A percentile compares a stretch with the other conserved stretches of the same genome.
These are phyloP conservation scores for Coniochaeta ligniaria DNA, from an alignment of 2,329 filamentous ascomycete genomes.

Conservation along the genomic window DNA sequence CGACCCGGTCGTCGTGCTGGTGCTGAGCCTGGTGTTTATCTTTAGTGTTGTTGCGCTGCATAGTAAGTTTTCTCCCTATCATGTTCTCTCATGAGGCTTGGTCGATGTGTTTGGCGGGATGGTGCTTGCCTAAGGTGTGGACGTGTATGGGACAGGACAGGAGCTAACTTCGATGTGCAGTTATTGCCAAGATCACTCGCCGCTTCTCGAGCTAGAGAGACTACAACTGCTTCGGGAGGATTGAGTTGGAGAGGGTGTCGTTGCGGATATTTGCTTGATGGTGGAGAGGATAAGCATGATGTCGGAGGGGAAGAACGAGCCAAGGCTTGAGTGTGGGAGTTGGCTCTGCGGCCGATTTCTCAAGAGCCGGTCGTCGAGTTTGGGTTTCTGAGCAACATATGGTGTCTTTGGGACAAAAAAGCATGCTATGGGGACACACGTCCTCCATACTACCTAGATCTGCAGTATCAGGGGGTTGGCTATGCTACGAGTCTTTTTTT, in stretches of 20 bases:
- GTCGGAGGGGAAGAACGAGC: background rate
- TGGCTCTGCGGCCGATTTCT: background rate
- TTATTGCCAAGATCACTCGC: slow-evolving; percentile 92
- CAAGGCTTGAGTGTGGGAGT: background rate
- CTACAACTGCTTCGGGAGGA: background rate
- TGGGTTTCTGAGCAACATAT: background rate
- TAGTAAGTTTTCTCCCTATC: slow-evolving; percentile 54
- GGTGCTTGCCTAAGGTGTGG: no score
- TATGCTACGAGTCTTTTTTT: background rate
- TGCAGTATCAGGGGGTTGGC: background rate
- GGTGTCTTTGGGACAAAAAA: background rate
- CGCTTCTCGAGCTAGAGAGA: slow-evolving; percentile 61
- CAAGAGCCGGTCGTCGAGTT: background rate
- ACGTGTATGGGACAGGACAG: no score
- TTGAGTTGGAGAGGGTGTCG: background rate
- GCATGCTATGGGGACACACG: background rate
- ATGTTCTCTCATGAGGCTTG: background rate
- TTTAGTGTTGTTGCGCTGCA: slow-evolving; percentile 97
- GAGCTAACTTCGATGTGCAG: slow-evolving; percentile 36
- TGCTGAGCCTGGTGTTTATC: slow-evolving; percentile 95
- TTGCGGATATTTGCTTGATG: no score
- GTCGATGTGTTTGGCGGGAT: no score
- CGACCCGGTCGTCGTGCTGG: slow-evolving; percentile 93
- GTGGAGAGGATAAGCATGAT: background rate
- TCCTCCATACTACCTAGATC: background rate